Conservation (phyloP, 2,329 filamentous ascomycete species). For the Hymenoscyphus infarciens region DNA sequence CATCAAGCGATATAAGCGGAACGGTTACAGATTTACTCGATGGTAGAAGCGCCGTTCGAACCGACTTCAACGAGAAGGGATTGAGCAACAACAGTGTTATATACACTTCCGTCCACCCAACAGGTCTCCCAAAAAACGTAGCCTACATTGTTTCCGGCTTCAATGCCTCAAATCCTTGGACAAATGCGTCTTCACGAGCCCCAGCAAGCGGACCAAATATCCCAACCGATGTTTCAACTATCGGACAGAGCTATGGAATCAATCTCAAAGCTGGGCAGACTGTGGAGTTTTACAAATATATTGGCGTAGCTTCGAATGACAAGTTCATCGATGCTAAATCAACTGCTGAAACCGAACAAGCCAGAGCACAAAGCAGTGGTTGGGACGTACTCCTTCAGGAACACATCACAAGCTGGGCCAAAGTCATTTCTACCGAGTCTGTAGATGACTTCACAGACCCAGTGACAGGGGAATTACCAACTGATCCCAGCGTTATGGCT, state of each 20-base stretch:
- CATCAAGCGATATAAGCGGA: constrained; percentile 50
- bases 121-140: constrained; percentile 58
- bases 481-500: constrained; percentile 51
- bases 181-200: constrained; percentile 36
- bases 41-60: constrained; percentile 63
- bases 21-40: constrained; percentile 65
- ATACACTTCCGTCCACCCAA: constrained; percentile 61
- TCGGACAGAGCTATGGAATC: constrained; percentile 58
- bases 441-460: constrained; percentile 61
- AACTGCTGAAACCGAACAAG: constrained; percentile 53
- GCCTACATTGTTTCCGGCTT: constrained; percentile 55
- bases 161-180: constrained; percentile 36
- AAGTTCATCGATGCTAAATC: constrained; percentile 57
- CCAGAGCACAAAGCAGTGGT: constrained; percentile 47
- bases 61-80: constrained; percentile 54
- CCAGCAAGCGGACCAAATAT: constrained; percentile 41
- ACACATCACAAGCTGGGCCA: constrained; percentile 60
- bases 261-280: constrained; percentile 49
- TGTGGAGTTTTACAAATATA: constrained; percentile 59
- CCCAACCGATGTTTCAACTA: constrained; percentile 56
- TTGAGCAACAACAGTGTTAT: constrained; percentile 52
- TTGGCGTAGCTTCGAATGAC: constrained; percentile 66
- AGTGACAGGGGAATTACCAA: constrained; percentile 54
- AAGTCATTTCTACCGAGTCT: constrained; percentile 55
- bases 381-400: constrained; percentile 52